phyloP scores from a whole-genome alignment of 108 stramenopile genomes.

The Aurantiochytrium sp. region DNA sequence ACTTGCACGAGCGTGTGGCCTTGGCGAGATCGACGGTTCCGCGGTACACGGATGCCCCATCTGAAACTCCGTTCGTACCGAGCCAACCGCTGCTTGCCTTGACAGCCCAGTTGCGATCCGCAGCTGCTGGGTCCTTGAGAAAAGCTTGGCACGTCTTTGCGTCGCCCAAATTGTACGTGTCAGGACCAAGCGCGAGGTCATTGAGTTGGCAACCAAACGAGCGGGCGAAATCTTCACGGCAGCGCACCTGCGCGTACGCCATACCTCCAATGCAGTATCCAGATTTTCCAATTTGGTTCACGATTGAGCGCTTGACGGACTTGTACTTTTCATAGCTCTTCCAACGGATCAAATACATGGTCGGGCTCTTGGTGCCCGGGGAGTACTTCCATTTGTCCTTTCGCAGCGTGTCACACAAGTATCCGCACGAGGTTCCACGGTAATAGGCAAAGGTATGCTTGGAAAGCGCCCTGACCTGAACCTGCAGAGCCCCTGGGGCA shows the following conservation, averaged over 20 bases:
- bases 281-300: neutral
- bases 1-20: neutral
- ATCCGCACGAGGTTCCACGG: neutral
- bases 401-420: neutral
- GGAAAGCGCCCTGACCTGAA: neutral
- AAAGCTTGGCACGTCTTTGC: neutral
- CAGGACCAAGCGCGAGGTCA: neutral
- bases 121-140: neutral
- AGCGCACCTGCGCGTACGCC: neutral
- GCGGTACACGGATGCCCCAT: neutral
- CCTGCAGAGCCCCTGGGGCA: neutral
- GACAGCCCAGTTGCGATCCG: neutral
- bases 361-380: neutral
- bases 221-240: neutral
- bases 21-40: neutral
- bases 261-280: neutral
- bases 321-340: slow-evolving; percentile 19
- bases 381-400: neutral
- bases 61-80: neutral
- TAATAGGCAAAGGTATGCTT: neutral
- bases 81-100: neutral
- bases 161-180: neutral
- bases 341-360: neutral
- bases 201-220: neutral
- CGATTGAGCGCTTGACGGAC: neutral